Percentiles rank a stretch among this genome's conserved stretches.
Conservation (phyloP, 2,329 filamentous ascomycete genomes). For the Fusarium mexicanum region DNA sequence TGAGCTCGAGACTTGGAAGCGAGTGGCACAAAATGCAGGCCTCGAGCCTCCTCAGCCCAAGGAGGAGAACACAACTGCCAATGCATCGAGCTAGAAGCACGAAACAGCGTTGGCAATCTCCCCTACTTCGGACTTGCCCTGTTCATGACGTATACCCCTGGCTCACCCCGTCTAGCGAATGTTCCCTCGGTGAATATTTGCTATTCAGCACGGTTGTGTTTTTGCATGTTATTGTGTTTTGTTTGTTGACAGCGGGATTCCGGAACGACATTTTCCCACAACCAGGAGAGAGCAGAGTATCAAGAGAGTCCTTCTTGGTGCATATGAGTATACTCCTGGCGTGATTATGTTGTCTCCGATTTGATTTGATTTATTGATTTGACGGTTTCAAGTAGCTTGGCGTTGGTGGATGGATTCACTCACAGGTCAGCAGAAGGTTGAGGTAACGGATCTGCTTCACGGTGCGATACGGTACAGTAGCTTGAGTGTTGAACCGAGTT, state of each 20-base stretch:
- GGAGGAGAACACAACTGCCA: slow-evolving; percentile 45
- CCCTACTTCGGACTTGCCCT: neutral
- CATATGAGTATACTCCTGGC: slow-evolving; percentile 25
- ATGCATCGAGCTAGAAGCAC: slow-evolving; percentile 44
- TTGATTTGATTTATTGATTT: slow-evolving; percentile 27
- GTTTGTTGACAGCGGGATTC: neutral
- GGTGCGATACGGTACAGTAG: slow-evolving; percentile 31
- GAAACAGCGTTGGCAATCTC: slow-evolving; percentile 25
- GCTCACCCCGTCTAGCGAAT: slow-evolving; percentile 20
- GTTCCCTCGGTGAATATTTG: neutral
- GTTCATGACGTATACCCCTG: slow-evolving; percentile 40
- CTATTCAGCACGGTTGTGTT: slow-evolving; percentile 14
- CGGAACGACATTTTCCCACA: slow-evolving; percentile 14
- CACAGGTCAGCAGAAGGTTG: slow-evolving; percentile 11
- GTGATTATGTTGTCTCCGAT: slow-evolving; percentile 7
- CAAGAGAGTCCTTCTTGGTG: slow-evolving; percentile 14
- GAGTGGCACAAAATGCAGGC: slow-evolving; percentile 69
- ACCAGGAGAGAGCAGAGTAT: slow-evolving; percentile 7
- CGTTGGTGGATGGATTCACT: slow-evolving; percentile 42
- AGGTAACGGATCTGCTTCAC: slow-evolving; percentile 23
- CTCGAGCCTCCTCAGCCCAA: slow-evolving; percentile 56
- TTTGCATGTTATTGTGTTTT: slow-evolving; percentile 8
- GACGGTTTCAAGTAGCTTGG: slow-evolving; percentile 41
- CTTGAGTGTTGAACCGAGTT: slow-evolving; percentile 32
- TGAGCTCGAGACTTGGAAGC: slow-evolving; percentile 83